phyloP scores from a whole-genome alignment of 1,139 yeast genomes.

The Magnusiomyces paraingens region DNA sequence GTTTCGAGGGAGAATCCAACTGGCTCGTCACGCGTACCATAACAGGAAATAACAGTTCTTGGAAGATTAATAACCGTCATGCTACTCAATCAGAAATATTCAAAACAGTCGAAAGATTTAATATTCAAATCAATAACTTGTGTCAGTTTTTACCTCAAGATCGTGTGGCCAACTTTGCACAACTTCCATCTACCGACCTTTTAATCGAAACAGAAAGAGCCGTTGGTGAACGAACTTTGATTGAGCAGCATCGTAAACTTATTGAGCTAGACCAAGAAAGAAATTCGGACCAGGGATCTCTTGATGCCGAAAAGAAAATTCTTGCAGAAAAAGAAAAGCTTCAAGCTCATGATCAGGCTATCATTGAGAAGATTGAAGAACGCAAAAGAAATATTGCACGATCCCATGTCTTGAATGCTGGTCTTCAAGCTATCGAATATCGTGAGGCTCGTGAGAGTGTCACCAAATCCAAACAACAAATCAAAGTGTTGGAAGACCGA shows the following conservation, averaged over 20 bases:
- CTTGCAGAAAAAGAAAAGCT: constrained; percentile 23
- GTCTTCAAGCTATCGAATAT: constrained; percentile 15
- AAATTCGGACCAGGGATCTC: constrained; percentile 29
- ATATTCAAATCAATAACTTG: constrained; percentile 82
- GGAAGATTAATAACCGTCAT: constrained; percentile 49
- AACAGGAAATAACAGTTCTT: constrained; percentile 38
- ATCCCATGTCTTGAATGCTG: constrained; percentile 4
- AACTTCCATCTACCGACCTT: constrained; percentile 66
- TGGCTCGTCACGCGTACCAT: constrained; percentile 42
- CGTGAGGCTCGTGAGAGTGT: constrained; percentile 19
- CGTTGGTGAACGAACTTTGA: constrained; percentile 55
- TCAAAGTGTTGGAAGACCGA: constrained; percentile 15
- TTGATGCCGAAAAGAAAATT: constrained; percentile 28
- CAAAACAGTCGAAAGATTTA: constrained; percentile 34
- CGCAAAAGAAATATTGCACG: constrained; percentile 6
- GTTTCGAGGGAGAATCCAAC: constrained; percentile 31
- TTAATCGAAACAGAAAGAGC: constrained; percentile 78
- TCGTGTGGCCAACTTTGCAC: constrained; percentile 88
- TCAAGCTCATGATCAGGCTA: constrained; percentile 22
- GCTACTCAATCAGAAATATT: constrained; percentile 43
- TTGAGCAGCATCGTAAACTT: constrained; percentile 51
- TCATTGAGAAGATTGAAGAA: constrained; percentile 18
- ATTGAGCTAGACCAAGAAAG: constrained; percentile 44
- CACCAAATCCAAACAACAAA: constrained; percentile 15
- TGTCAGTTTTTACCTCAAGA: constrained; percentile 97